Base-by-base conservation (phyloP, 176 grass and related monocot species). In the Dactylis glomerata region DNA sequence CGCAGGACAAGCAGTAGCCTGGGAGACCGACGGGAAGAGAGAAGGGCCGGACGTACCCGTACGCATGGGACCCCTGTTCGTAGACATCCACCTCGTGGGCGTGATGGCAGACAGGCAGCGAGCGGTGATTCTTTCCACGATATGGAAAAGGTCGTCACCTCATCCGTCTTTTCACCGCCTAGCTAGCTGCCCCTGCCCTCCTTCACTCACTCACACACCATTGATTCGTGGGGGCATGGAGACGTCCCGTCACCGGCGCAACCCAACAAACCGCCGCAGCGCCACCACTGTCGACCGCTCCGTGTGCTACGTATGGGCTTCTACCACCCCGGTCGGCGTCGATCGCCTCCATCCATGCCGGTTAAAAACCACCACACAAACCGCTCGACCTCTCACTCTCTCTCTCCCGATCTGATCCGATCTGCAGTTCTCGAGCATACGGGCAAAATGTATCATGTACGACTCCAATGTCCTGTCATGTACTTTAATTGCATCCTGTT, bases 71-170 rank as follows among this genome's bases (percentile, higher is more conserved):
- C 70, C 70, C 84, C 54, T 2, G 10, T 78, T 74, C 44, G 81
- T 87, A 84, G 85, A 62, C 91, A 82, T 82, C 77, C 87, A 85
- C 81, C 87, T 90, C 87, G 81, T 85, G 81, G 85, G 70, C 66
- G 66, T 71, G 79, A 82, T 87, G 70, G 79, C 78, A 44, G 77
- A 65, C 42, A 41, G 71, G 8, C 49, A 2, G 27, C 10, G 63
- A 52, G 56, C n/a, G 78, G 51, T 78, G 79, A 80, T 54, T 41
- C 49, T 68, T 76, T 55, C 68, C 55, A 82, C 52, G 47, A 23
- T 42, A 51, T 51, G 59, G 36, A 54, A 85, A 84, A 81, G 62
- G 77, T 45, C 76, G 82, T 88, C 87, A 88, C 76, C 76, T 75
- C 87, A 80, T 76, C 68, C 3, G 87, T 89, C 87, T 66, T 80